Evolutionary conservation across 2,329 filamentous ascomycete species (phyloP).

Genomic region (Hypoxylon rubiginosum): DNA sequence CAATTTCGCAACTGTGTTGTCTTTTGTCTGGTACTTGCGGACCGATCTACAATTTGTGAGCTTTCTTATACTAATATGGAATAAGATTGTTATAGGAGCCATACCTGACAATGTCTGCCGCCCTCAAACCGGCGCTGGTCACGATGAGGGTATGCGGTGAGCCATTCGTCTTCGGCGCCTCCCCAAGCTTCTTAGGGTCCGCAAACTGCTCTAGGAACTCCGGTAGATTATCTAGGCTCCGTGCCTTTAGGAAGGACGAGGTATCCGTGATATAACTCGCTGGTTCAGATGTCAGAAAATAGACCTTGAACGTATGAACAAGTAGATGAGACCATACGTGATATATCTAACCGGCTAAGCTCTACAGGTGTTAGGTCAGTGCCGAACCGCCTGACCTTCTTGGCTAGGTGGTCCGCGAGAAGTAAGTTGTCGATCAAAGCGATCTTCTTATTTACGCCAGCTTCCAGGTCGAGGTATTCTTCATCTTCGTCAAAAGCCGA

Average conservation of each 20-base stretch:
- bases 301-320: not conserved
- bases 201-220: slow-evolving; percentile 80
- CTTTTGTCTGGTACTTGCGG: slow-evolving; percentile 83
- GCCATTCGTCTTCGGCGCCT: slow-evolving; percentile 76
- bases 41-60: slow-evolving; percentile 67
- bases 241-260: slow-evolving; percentile 75
- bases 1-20: slow-evolving; percentile 85
- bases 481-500: slow-evolving; percentile 68
- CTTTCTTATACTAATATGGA: not conserved
- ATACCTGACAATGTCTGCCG: slow-evolving; percentile 84
- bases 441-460: slow-evolving; percentile 84
- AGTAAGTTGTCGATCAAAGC: slow-evolving; percentile 85
- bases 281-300: slow-evolving; percentile 52
- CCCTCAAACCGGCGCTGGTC: slow-evolving; percentile 85
- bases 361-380: slow-evolving; percentile 86
- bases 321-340: slow-evolving; percentile 67
- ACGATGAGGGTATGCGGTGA: slow-evolving; percentile 89
- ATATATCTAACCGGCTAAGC: slow-evolving; percentile 83
- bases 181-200: slow-evolving; percentile 69
- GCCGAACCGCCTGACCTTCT: slow-evolving; percentile 82
- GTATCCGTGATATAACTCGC: slow-evolving; percentile 84
- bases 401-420: slow-evolving; percentile 86
- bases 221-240: slow-evolving; percentile 80
- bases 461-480: slow-evolving; percentile 73
- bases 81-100: not conserved